Evolutionary conservation across 139 green algal genomes (phyloP), one percentile per base, ranked within the genome.

Genomic region (Penium margaritaceum): DNA sequence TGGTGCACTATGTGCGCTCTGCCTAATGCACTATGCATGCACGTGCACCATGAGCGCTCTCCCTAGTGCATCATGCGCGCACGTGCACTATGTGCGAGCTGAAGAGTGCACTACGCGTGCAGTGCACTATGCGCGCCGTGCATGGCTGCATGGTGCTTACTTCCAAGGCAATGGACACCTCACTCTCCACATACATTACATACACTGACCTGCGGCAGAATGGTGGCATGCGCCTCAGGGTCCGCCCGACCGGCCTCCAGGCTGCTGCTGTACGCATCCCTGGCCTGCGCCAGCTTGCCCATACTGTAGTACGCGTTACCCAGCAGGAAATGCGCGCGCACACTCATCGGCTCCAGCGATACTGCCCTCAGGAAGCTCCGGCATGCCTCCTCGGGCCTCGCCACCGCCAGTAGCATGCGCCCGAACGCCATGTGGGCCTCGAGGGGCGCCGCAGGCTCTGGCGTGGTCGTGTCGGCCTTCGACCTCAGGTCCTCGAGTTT

Each of bases 391-490:
- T 68, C 33, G 34, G 27, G 30, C 17, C 41, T 24, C 17, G 14
- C 41, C 19, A 36, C 30, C 21, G 60, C 24, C 14, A 35, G 47
- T 35, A 89, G 80, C 37, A 80, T n/a, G 32, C 70, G 72, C 38
- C 87, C 86, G 58, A 91, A 74, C 64, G 84, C 86, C 86, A 90
- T 90, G 65, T 90, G 83, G 1, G 84, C 86, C 63, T 77, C 70
- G 34, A 77, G n/a, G n/a, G n/a, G n/a, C n/a, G n/a, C n/a, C n/a
- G n/a, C n/a, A n/a, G n/a, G n/a, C n/a, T n/a, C n/a, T n/a, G n/a
- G n/a, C n/a, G n/a, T n/a, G n/a, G n/a, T n/a, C n/a, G n/a, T n/a
- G n/a, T n/a, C n/a, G n/a, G n/a, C n/a, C n/a, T n/a, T n/a, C n/a
- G n/a, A n/a, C n/a, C n/a, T n/a, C n/a, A n/a, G n/a, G n/a, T n/a